Base-by-base conservation (phyloP, 371 early-diverging fungal species). In the Syncephalastrum monosporum region DNA sequence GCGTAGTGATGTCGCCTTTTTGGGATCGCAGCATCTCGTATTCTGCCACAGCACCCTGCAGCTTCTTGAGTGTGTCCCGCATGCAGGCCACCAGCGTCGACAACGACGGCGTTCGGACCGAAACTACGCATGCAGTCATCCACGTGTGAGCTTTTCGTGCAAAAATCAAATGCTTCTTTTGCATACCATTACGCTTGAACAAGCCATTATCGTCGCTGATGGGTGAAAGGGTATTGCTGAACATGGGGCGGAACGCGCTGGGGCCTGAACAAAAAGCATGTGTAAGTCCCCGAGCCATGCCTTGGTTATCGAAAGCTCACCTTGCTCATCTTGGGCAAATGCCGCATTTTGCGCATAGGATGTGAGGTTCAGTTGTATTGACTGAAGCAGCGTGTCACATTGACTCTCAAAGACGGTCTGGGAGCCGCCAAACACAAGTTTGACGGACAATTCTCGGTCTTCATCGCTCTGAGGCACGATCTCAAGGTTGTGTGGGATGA, bases 381-480 rank as follows among this genome's bases (percentile, higher is more conserved):
- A 55, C 10, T 55, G 17, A 1, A 63, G 42, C 12, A 55, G 51
- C 27, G 54, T 46, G 12, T 55, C 59, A 7, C 47, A 46, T 46
- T 16, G 47, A 46, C 17, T 19, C 47, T 19, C 17, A 15, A 19
- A 71, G 70, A 21, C 74, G 74, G 16, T 69, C 67, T 5, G 64
- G 41, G 21, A 57, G 61, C 47, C 63, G 48, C 52, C 67, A 65
- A 53, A 62, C 67, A 42, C 68, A 50, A 5, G 67, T 56, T 57
- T 74, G 64, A 14, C 65, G 45, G 65, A 75, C 73, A 41, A 61
- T 68, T 71, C 53, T 67, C 64, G 60, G 64, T 77, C 65, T 56
- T 72, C 13, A 55, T 74, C 63, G 42, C 67, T 65, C 50, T 58
- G 33, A 69, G 81, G 60, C 68, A 70, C 50, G 69, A 82, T 8